A percentile compares a stretch with the other conserved stretches of the same genome.
Evolutionary conservation across 2,329 filamentous ascomycete genomes (phyloP).

Genomic region (Ophioceras dolichostomum): DNA sequence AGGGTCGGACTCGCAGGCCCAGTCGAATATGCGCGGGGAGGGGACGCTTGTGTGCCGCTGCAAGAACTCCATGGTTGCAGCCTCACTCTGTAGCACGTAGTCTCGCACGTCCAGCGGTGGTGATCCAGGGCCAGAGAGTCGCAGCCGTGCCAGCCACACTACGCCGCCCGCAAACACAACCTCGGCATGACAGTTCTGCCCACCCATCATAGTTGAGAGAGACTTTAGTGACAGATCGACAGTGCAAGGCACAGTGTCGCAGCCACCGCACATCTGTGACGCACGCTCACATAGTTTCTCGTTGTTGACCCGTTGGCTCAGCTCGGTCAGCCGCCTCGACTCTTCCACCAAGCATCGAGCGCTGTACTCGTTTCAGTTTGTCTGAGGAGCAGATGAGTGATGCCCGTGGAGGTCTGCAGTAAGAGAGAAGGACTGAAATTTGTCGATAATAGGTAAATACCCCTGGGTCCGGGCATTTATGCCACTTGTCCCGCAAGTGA

Average conservation of each 20-base stretch:
- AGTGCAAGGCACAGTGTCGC: background rate
- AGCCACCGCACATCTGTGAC: background rate
- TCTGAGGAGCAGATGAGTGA: background rate
- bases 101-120: background rate
- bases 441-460: no score
- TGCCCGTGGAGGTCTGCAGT: background rate
- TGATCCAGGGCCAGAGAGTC: background rate
- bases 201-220: background rate
- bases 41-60: background rate
- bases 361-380: background rate
- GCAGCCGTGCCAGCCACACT: background rate
- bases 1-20: background rate
- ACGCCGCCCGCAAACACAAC: background rate
- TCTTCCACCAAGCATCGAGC: background rate
- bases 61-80: background rate
- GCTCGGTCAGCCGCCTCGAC: background rate
- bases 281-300: background rate
- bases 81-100: background rate
- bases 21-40: background rate
- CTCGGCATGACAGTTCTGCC: background rate
- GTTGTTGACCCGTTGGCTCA: background rate
- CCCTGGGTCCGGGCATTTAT: constrained; percentile 10
- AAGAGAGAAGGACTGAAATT: background rate
- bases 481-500: constrained; percentile 11
- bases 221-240: background rate